These are phyloP conservation scores for Paradendryphiella salina DNA, from an alignment of 2,329 filamentous ascomycete species.

Conservation along the genomic window DNA sequence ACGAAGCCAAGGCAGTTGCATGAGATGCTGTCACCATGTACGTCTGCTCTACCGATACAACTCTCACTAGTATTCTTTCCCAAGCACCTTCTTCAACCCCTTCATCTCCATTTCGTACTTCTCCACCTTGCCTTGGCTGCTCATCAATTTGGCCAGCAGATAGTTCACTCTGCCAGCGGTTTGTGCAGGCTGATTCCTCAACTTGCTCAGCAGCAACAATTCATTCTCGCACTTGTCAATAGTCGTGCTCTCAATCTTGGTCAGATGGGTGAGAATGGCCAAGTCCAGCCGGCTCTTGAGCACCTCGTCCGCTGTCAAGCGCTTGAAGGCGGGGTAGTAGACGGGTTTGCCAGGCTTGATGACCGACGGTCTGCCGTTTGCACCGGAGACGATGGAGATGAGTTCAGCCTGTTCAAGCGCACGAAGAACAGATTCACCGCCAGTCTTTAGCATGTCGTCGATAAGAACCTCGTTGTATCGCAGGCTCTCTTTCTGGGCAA, in stretches of 20 bases:
- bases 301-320: conserved; percentile 71
- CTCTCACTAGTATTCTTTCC: conserved; percentile 50
- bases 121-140: conserved; percentile 74
- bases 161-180: conserved; percentile 68
- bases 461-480: conserved; percentile 86
- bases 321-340: conserved; percentile 79
- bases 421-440: conserved; percentile 75
- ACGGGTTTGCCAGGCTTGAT: conserved; percentile 85
- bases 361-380: conserved; percentile 74
- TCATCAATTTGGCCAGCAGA: conserved; percentile 71
- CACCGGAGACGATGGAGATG: conserved; percentile 70
- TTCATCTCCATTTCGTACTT: conserved; percentile 73
- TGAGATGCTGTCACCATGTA: not conserved
- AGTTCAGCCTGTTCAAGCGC: conserved; percentile 83
- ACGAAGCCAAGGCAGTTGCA: not conserved
- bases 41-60: not conserved
- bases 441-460: conserved; percentile 70
- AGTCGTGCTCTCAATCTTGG: conserved; percentile 70
- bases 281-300: conserved; percentile 71
- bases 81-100: conserved; percentile 70
- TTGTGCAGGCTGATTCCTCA: conserved; percentile 73
- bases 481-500: conserved; percentile 69
- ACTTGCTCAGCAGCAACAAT: conserved; percentile 67
- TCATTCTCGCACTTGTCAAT: conserved; percentile 82
- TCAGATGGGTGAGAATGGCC: conserved; percentile 67